Conservation (phyloP, 305 asterid genomes). For the Fraxinus xanthoxyloides region DNA sequence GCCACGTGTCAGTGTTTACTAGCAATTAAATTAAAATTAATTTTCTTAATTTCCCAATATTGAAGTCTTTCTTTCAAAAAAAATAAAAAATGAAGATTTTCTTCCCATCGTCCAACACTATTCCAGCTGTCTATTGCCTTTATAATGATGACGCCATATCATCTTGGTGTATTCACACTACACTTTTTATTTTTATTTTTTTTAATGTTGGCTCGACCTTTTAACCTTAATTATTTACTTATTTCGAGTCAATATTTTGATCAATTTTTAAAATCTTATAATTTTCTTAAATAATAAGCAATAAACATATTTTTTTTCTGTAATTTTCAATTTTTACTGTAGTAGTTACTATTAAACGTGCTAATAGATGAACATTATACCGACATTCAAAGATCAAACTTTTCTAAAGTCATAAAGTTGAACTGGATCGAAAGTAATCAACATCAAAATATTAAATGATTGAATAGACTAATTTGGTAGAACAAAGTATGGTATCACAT, state of each 20-base stretch:
- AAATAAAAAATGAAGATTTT: not conserved
- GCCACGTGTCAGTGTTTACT: not conserved
- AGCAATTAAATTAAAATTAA: not conserved
- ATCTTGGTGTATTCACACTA: not conserved
- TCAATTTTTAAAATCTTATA: not conserved
- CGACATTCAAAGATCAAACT: not conserved
- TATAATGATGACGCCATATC: conserved; percentile 12
- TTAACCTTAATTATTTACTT: not conserved
- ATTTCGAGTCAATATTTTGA: not conserved
- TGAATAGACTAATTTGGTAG: not conserved
- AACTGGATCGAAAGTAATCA: not conserved
- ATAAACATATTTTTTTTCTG: no score
- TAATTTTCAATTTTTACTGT: no score
- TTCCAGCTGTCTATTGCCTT: conserved; percentile 4
- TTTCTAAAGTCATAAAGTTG: not conserved
- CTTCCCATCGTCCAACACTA: not conserved
- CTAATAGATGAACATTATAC: not conserved
- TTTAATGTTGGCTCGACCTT: not conserved
- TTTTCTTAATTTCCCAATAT: no score
- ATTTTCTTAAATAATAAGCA: no score
- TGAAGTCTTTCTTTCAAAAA: not conserved
- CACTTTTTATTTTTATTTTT: no score
- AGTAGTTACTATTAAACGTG: no score
- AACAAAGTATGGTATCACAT: not conserved
- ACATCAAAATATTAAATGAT: not conserved